These are phyloP conservation scores for Chrysoporthe austroafricana DNA, from an alignment of 2,329 filamentous ascomycete species.

Conservation along the genomic window DNA sequence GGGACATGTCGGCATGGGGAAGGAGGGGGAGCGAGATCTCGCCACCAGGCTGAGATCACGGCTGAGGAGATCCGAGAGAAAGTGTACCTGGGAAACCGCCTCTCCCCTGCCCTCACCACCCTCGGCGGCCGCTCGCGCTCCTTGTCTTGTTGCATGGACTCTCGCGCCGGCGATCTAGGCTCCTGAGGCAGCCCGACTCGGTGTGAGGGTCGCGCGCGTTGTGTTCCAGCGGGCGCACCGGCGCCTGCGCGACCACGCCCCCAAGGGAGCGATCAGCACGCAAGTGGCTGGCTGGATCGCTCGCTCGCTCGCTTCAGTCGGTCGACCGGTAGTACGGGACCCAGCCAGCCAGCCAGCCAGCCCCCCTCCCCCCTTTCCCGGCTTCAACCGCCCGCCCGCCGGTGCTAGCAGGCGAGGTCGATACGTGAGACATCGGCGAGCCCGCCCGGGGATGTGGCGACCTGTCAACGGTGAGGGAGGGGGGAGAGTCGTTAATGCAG, in stretches of 20 bases:
- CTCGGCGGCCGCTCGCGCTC: not conserved
- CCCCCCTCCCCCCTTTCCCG: not conserved
- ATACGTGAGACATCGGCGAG: conserved; percentile 5
- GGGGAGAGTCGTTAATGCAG: not conserved
- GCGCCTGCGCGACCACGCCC: no score
- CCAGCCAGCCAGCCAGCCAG: no score
- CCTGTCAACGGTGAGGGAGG: not conserved
- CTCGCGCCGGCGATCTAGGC: no score
- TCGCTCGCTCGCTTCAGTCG: no score
- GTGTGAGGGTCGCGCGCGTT: no score
- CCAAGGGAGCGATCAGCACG: no score
- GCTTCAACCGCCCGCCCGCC: not conserved
- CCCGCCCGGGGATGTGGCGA: not conserved
- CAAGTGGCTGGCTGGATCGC: no score
- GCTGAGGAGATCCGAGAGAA: not conserved
- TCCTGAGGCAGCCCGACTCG: no score
- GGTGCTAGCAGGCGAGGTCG: not conserved
- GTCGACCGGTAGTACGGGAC: not conserved
- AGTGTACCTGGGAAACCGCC: not conserved
- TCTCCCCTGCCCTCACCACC: not conserved
- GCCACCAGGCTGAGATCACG: not conserved
- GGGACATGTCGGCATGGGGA: not conserved
- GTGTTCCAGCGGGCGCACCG: no score
- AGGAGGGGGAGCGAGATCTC: not conserved
- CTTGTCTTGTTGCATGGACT: not conserved